phyloP scores from a whole-genome alignment of 202 grass and related monocot species.

The Panicum virgatum region DNA sequence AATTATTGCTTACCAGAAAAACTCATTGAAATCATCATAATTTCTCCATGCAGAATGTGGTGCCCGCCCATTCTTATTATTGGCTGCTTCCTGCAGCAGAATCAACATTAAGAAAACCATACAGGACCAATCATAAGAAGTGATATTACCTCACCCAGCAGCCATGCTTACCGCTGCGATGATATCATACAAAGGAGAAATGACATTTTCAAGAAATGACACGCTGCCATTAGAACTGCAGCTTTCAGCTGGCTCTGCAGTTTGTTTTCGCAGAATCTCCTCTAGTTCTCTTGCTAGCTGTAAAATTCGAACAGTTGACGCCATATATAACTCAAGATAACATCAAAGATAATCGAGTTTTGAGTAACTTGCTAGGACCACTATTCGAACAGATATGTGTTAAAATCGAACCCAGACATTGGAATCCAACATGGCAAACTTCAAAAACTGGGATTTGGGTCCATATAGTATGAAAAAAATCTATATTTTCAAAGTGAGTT shows the following conservation, averaged over 20 bases:
- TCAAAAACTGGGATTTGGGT: not conserved
- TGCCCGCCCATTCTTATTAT: constrained; percentile 73
- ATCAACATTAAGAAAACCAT: constrained; percentile 23
- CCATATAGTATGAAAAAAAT: too few species aligned
- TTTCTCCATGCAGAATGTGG: constrained; percentile 98
- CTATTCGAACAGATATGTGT: not conserved
- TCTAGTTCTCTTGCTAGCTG: constrained; percentile 89
- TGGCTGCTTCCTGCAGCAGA: constrained; percentile 81
- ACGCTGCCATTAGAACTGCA: constrained; percentile 52
- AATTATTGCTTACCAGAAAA: constrained; percentile 66
- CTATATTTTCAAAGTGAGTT: too few species aligned
- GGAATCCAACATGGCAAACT: not conserved
- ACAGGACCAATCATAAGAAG: constrained; percentile 4
- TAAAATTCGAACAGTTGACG: constrained; percentile 19
- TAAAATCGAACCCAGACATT: not conserved
- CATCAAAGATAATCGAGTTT: not conserved
- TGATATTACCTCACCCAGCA: constrained; percentile 18
- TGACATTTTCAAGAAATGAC: constrained; percentile 89
- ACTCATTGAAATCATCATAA: constrained; percentile 98
- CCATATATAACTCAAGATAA: not conserved
- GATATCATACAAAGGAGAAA: constrained; percentile 84
- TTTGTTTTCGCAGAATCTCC: constrained; percentile 60
- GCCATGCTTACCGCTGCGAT: constrained; percentile 70
- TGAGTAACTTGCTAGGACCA: not conserved
- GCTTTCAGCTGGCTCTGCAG: constrained; percentile 62